Base-by-base conservation (phyloP, 192 early-diverging fungal genomes). In the Hyaloraphidium curvatum region DNA sequence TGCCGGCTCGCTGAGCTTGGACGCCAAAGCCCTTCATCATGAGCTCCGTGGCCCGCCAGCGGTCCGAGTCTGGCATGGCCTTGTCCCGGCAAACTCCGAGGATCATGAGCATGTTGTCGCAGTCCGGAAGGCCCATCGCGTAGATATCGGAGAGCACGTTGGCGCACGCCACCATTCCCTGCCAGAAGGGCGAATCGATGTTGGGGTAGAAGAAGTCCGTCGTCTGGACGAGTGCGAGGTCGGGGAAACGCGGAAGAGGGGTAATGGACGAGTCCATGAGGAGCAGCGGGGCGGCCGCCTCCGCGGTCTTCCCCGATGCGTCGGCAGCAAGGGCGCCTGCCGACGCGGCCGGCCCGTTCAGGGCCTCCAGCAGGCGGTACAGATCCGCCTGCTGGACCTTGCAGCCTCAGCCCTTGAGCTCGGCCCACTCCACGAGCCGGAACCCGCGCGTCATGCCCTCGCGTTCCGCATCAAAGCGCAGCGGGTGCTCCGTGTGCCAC, bases 401-500 rank as follows among this genome's bases (percentile, higher is more conserved):
- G 52, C 52, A 53, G 30, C 52, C 52, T 53, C 52, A 53, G 17
- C 52, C 52, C 31, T 53, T 53, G 7, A 53, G 7, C 22, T 53
- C 29, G 2, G 52, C 52, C 52, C 52, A 53, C 2, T 31, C 26
- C 7, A 29, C 29, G 30, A 53, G 30, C 5, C 30, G 52, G 30
- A 53, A 53, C 16, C 39, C 39, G 39, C 16, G 7, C 7, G 39
- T 3, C 2, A 40, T 11, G 2, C 39, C 39, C n/a, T n/a, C n/a
- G n/a, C n/a, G n/a, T n/a, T n/a, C n/a, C n/a, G n/a, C n/a, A n/a
- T n/a, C n/a, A n/a, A n/a, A n/a, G n/a, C n/a, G n/a, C n/a, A n/a
- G n/a, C n/a, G n/a, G n/a, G n/a, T n/a, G n/a, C n/a, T n/a, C n/a
- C n/a, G n/a, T n/a, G n/a, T n/a, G n/a, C n/a, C n/a, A n/a, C n/a